A percentile compares a stretch with the other conserved stretches of the same genome.
These are phyloP conservation scores for Naumovozyma baii DNA, from an alignment of 805 yeast genomes.

Conservation along the genomic window DNA sequence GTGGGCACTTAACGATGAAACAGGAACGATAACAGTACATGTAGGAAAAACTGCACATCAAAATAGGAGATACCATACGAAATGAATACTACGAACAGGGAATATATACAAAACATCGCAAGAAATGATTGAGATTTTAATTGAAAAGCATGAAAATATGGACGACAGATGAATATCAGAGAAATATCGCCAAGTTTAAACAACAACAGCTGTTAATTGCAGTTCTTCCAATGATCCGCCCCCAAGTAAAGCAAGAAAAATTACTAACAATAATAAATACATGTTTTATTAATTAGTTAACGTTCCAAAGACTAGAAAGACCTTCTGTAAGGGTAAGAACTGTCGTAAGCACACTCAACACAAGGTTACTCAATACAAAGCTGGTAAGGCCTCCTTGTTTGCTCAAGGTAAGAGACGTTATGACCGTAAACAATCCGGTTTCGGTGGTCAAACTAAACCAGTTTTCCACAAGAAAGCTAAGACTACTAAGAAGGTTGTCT, in stretches of 20 bases:
- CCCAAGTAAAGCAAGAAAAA: neutral
- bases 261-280: constrained; percentile 4
- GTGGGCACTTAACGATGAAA: no score
- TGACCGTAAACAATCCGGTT: constrained; percentile 99
- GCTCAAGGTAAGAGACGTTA: constrained; percentile 99
- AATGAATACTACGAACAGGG: no score
- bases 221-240: neutral
- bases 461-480: constrained; percentile 99
- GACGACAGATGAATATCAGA: no score
- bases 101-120: no score
- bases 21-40: no score
- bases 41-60: no score
- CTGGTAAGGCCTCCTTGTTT: constrained; percentile 98
- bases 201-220: no score
- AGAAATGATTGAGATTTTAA: no score
- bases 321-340: constrained; percentile 98
- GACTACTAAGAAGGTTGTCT: constrained; percentile 99
- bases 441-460: constrained; percentile 99
- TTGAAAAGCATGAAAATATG: no score
- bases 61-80: no score
- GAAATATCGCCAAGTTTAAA: no score
- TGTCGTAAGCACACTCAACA: constrained; percentile 99
- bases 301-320: constrained; percentile 99
- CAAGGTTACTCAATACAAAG: constrained; percentile 99
- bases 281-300: constrained; percentile 51